Evolutionary conservation across 2,329 filamentous ascomycete genomes (phyloP), one percentile per base, ranked within the genome.

Genomic region (Chrysoporthe austroafricana): DNA sequence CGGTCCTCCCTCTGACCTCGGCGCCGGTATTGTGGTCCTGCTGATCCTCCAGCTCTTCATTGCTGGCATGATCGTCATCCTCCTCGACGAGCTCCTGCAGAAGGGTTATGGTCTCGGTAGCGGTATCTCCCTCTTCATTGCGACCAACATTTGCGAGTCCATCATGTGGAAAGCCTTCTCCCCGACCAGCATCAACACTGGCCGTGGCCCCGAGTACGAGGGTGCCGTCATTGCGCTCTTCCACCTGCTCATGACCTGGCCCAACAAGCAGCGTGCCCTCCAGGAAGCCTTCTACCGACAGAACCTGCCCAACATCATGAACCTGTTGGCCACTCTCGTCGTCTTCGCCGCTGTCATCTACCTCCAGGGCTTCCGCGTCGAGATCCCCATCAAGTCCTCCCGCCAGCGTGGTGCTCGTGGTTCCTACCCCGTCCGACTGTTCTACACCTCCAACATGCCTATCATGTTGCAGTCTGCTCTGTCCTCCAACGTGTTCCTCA

Each of bases 381-480:
- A 99, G 85, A 99, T 99, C 79, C 96, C 96, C 71, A 96, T 99
- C 88, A 99, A 99, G 90, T 97, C 94, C 70, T 95, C 94, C 76
- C 94, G 96, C 84, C 96, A 99, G 88, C 94, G 96, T 87, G 96
- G 96, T 82, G 96, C 97, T 80, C 95, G 96, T 77, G 96, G 95
- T 77, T 97, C 94, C 52, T 99, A 98, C 88, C 96, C 96, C 76
- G 90, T 99, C 81, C 95, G 96, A 78, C 92, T 99, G 69, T 99
- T 99, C 90, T 99, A 99, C 86, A 99, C 96, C 79, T 97, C 94
- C 81, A 99, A 99, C 91, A 99, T 99, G 96, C 96, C 96, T 79
- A 99, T 99, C 84, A 99, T 99, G 96, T 88, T 99, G 80, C 96
- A 99, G 86, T 98, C 95, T 60, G 96, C 96, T 74, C 89, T 99